A percentile compares a stretch with the other conserved stretches of the same genome.
These are phyloP conservation scores for Beverwykella pulmonaria DNA, from an alignment of 495 filamentous ascomycete genomes.

Conservation along the genomic window DNA sequence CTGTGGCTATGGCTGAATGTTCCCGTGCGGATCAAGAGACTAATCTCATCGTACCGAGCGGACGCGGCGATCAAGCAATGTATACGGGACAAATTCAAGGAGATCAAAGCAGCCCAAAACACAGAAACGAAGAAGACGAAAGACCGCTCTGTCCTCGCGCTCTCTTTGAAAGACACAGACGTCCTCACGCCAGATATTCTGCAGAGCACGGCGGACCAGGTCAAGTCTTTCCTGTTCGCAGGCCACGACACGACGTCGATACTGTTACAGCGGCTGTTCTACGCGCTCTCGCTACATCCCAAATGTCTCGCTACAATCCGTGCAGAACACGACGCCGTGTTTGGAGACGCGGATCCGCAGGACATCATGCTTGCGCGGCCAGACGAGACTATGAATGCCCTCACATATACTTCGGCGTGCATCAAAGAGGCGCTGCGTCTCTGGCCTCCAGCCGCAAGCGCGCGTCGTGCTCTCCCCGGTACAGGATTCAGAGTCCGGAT, in stretches of 20 bases:
- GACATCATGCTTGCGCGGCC: slow-evolving; percentile 24
- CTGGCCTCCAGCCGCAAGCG: slow-evolving; percentile 39
- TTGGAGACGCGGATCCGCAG: slow-evolving; percentile 36
- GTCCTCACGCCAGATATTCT: slow-evolving; percentile 20
- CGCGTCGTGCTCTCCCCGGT: slow-evolving; percentile 25
- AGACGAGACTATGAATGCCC: slow-evolving; percentile 24
- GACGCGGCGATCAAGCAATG: slow-evolving; percentile 27
- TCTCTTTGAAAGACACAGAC: slow-evolving; percentile 28
- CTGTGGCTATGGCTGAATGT: slow-evolving; percentile 25
- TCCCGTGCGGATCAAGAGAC: slow-evolving; percentile 13
- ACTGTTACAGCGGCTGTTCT: slow-evolving; percentile 45
- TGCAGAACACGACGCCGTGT: slow-evolving; percentile 47
- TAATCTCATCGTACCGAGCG: not conserved
- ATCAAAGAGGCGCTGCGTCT: slow-evolving; percentile 44
- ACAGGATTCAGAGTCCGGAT: slow-evolving; percentile 35
- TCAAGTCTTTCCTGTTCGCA: slow-evolving; percentile 50
- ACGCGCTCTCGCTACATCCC: slow-evolving; percentile 47
- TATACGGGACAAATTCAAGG: slow-evolving; percentile 24
- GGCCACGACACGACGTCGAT: slow-evolving; percentile 54
- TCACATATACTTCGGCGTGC: slow-evolving; percentile 44
- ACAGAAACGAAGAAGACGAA: slow-evolving; percentile 10
- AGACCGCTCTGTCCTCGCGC: slow-evolving; percentile 31
- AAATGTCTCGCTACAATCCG: slow-evolving; percentile 44
- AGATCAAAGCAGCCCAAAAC: slow-evolving; percentile 32
- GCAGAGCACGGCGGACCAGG: slow-evolving; percentile 35